A percentile compares a stretch with the other conserved stretches of the same genome.
Evolutionary conservation across 179 eudicot species (phyloP).

Genomic region (Beta lomatogona): DNA sequence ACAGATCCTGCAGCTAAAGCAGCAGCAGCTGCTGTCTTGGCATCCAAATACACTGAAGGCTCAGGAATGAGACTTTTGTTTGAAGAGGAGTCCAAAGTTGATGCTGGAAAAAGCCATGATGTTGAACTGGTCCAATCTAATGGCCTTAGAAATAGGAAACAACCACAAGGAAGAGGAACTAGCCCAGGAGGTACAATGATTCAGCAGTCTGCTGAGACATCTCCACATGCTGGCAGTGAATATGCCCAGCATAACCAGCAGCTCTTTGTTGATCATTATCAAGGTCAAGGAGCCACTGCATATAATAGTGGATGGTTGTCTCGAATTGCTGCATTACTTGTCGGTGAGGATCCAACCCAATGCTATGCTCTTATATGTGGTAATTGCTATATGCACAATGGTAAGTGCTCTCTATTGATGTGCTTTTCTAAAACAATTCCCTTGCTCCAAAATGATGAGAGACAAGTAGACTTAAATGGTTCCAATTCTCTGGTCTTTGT

Average conservation of each 20-base stretch:
- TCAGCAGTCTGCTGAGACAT: constrained; percentile 41
- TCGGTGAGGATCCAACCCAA: constrained; percentile 97
- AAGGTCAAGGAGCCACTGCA: constrained; percentile 48
- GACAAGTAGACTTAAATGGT: background rate
- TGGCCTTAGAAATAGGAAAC: constrained; percentile 81
- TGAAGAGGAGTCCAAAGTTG: constrained; percentile 56
- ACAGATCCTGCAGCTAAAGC: constrained; percentile 99
- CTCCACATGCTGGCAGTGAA: constrained; percentile 38
- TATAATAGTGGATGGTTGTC: constrained; percentile 81
- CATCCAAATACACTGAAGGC: constrained; percentile 85
- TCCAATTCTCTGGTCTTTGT: constrained; percentile 13
- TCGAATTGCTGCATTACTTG: constrained; percentile 82
- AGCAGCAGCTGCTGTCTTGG: constrained; percentile 95
- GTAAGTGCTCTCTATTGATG: constrained; percentile 42
- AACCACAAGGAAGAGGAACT: constrained; percentile 40
- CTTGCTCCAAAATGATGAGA: background rate
- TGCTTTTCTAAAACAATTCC: background rate
- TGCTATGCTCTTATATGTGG: constrained; percentile 94
- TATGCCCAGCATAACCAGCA: constrained; percentile 47
- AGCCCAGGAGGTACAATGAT: constrained; percentile 46
- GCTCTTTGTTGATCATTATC: constrained; percentile 66
- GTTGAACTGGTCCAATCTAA: constrained; percentile 54
- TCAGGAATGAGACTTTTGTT: constrained; percentile 73
- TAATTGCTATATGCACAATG: constrained; percentile 96
- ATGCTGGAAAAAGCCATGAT: constrained; percentile 67